A percentile compares a stretch with the other conserved stretches of the same genome.
These are phyloP conservation scores for Emergomyces pasteurianus DNA, from an alignment of 2,329 filamentous ascomycete genomes.

Conservation along the genomic window DNA sequence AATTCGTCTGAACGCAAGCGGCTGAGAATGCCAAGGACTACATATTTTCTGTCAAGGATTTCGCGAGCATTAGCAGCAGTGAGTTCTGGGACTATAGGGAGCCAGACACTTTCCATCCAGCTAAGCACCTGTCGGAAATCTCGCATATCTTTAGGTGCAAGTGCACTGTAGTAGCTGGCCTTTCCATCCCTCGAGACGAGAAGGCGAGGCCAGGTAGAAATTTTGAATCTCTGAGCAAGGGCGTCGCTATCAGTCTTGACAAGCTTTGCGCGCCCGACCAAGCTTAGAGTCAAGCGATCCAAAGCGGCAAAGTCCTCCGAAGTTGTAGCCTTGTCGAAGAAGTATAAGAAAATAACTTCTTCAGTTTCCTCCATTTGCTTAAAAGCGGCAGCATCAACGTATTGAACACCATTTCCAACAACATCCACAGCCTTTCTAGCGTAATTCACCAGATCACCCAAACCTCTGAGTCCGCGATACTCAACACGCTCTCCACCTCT, in stretches of 20 bases:
- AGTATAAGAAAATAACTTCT: conserved; percentile 93
- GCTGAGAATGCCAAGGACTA: conserved; percentile 83
- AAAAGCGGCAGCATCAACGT: conserved; percentile 67
- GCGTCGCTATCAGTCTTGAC: conserved; percentile 77
- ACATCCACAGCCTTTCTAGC: conserved; percentile 75
- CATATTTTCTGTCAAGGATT: conserved; percentile 87
- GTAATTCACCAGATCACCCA: conserved; percentile 81
- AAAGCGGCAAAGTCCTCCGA: conserved; percentile 83
- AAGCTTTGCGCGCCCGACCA: conserved; percentile 83
- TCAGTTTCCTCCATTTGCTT: conserved; percentile 80
- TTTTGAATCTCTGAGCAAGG: conserved; percentile 76
- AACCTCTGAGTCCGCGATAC: conserved; percentile 79
- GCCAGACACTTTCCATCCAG: conserved; percentile 96
- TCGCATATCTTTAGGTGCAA: conserved; percentile 85
- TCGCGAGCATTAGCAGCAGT: conserved; percentile 84
- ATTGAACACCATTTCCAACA: conserved; percentile 60
- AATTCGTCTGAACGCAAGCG: conserved; percentile 71
- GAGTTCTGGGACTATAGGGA: conserved; percentile 88
- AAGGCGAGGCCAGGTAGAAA: conserved; percentile 91
- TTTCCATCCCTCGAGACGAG: conserved; percentile 81
- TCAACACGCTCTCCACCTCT: conserved; percentile 82
- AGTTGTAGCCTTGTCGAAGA: conserved; percentile 92
- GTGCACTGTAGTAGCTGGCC: conserved; percentile 76
- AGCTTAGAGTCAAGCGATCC: conserved; percentile 70
- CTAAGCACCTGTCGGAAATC: conserved; percentile 66